Evolutionary conservation across 345 rosid genomes (phyloP).

Genomic region (Linum trigynum): DNA sequence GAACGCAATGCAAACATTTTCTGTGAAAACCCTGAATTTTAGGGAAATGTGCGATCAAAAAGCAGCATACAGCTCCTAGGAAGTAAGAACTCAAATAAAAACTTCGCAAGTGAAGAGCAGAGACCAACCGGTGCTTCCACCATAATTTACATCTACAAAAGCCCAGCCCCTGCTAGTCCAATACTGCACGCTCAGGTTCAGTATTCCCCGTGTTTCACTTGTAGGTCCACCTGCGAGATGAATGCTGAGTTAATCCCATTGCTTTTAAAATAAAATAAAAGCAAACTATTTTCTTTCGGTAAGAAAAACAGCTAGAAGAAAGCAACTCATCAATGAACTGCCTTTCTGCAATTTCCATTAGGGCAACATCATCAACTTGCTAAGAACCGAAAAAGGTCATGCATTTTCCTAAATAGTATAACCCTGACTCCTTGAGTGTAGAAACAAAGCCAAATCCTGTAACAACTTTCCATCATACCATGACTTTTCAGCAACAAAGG

Average conservation of each 20-base stretch:
- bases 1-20: not conserved
- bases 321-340: not conserved
- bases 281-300: not conserved
- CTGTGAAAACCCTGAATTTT: not conserved
- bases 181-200: slow-evolving; percentile 70
- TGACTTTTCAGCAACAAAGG: slow-evolving; percentile 83
- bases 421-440: too few species aligned
- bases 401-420: not conserved
- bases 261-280: not conserved
- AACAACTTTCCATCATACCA: slow-evolving; percentile 36
- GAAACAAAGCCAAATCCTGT: not conserved
- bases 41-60: not conserved
- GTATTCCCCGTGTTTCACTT: slow-evolving; percentile 57
- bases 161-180: slow-evolving; percentile 99
- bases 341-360: not conserved
- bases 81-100: not conserved
- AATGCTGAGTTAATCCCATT: not conserved
- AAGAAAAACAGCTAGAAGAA: not conserved
- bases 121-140: slow-evolving; percentile 96
- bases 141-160: slow-evolving; percentile 87
- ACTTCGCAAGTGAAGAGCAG: slow-evolving; percentile 2
- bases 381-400: not conserved
- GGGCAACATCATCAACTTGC: not conserved
- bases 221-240: slow-evolving; percentile 85
- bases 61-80: not conserved